Conservation (phyloP, 495 filamentous ascomycete species). For the Amphirosellinia nigrospora region DNA sequence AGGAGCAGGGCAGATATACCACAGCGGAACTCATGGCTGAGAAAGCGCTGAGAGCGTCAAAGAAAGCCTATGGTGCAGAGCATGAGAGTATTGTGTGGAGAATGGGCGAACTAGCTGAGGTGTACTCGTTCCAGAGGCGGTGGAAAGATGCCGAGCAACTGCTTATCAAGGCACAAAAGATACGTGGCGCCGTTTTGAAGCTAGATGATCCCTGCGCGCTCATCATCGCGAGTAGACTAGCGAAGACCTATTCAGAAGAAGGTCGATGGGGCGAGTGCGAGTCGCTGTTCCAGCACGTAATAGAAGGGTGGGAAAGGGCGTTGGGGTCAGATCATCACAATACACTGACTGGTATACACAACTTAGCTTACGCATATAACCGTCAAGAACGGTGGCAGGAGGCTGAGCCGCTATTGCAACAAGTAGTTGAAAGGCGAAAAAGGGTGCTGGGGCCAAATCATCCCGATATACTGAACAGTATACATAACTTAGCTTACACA, state of each 20-base stretch:
- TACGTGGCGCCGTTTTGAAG: background rate
- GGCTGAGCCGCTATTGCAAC: background rate
- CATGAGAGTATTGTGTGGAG: background rate
- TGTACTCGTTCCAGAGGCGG: background rate
- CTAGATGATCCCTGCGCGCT: background rate
- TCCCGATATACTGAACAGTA: background rate
- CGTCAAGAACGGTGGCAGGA: background rate
- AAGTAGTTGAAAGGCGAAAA: background rate
- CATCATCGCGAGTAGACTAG: too few relatives aligned
- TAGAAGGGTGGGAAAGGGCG: too few relatives aligned
- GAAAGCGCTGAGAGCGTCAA: background rate
- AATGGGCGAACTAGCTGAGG: background rate
- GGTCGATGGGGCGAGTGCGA: too few relatives aligned
- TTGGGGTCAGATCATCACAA: too few relatives aligned
- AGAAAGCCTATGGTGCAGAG: background rate
- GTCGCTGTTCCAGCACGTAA: too few relatives aligned
- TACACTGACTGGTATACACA: background rate
- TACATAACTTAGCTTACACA: background rate
- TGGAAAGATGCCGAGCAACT: slow-evolving; percentile 28
- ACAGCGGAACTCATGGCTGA: slow-evolving; percentile 6
- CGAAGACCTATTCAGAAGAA: too few relatives aligned
- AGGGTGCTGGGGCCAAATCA: background rate
- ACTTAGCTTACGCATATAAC: background rate
- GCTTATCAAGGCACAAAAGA: background rate
- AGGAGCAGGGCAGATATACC: background rate